A percentile compares a stretch with the other conserved stretches of the same genome.
Conservation (phyloP, 208 protist species). For the Leishmania tropica region DNA sequence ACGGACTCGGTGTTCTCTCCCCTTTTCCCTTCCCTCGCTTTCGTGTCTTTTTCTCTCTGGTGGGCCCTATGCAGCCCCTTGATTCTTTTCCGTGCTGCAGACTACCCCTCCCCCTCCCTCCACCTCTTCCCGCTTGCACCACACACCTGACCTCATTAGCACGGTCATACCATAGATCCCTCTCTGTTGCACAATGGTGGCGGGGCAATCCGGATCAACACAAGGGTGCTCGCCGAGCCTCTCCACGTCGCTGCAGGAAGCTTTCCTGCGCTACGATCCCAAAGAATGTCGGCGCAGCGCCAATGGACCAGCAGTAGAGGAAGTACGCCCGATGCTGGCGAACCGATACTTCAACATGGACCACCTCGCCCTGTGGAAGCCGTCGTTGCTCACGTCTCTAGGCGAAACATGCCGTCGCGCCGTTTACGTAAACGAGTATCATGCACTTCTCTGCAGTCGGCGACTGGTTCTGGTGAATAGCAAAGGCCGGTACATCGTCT, state of each 20-base stretch:
- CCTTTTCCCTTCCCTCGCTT: neutral
- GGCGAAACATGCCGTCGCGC: constrained; percentile 24
- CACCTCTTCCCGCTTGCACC: neutral
- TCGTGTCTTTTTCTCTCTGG: neutral
- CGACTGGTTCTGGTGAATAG: constrained; percentile 55
- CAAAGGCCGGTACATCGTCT: constrained; percentile 44
- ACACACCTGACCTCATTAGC: neutral
- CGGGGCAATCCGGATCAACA: neutral
- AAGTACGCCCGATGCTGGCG: constrained; percentile 18
- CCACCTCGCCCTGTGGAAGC: constrained; percentile 28
- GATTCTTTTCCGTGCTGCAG: neutral
- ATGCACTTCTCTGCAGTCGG: constrained; percentile 46
- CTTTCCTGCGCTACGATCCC: constrained; percentile 22
- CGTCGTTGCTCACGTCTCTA: constrained; percentile 28
- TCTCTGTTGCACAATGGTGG: constrained; percentile 4
- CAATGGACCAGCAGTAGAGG: constrained; percentile 7
- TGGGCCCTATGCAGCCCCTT: neutral
- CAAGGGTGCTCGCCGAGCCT: constrained; percentile 13
- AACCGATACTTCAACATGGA: constrained; percentile 38
- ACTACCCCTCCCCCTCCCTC: neutral
- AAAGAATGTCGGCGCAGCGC: constrained; percentile 1
- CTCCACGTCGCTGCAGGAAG: constrained; percentile 13
- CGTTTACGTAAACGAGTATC: constrained; percentile 37
- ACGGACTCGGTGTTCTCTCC: neutral
- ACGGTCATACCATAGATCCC: neutral